Base-by-base conservation (phyloP, 176 grass and related monocot genomes). In the Stipa capillata region DNA sequence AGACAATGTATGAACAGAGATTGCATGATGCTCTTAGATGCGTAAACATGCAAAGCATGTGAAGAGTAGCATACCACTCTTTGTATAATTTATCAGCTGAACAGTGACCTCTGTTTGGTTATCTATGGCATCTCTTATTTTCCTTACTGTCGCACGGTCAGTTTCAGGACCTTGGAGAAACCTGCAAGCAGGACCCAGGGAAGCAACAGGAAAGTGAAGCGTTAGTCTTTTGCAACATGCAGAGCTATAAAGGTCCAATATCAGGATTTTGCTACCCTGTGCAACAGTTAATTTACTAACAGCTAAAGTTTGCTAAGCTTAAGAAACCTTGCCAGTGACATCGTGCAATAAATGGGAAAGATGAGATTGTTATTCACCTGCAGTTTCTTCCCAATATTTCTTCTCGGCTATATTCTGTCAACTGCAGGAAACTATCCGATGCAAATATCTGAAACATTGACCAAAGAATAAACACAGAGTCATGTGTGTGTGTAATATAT, bases 21-120 rank as follows among this genome's bases (percentile, higher is more conserved):
- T 47, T 44, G 60, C 47, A 56, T 76, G 13, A 47, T 24, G 70
- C 51, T 48, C 32, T 59, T 59, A 75, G 10, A 49, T 29, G 31
- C 45, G 64, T 10, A 29, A 20, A 60, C 14, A 84, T 16, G 37
- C 9, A 47, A 41, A 55, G 42, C 5, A 80, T 74, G 47, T 61
- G 67, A 65, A 72, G 17, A 54, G 7, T 68, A 77, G 4, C 83
- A 58, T 94, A 97, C 91, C 89, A 14, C 85, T 94, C 85, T 90
- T 97, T 78, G 91, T 94, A 83, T 92, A 97, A 85, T 97, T 92
- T 90, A 97, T 97, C 51, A 97, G 74, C 74, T 94, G 94, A 88
- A 97, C 89, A 2, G 89, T 94, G 55, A 97, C 87, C 67, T 97
- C 89, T 56, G 71, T 87, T 80, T 97, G 85, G 76, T 90, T 92